Evolutionary conservation across 352 stramenopile genomes (phyloP).

Genomic region (Phytophthora sansomeana): DNA sequence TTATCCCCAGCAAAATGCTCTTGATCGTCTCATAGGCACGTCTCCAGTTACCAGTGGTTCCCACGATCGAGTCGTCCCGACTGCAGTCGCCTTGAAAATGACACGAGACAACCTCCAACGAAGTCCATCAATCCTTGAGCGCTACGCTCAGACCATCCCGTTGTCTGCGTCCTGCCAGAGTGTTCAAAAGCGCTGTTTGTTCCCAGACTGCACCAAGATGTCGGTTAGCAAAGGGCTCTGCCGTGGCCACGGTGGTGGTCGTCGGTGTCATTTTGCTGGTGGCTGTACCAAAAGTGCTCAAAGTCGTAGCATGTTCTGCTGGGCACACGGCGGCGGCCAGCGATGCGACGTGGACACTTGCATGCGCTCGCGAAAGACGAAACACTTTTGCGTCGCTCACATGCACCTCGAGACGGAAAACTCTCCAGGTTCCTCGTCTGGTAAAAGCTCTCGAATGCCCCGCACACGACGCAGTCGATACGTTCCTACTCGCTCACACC

Average conservation of each 20-base stretch:
- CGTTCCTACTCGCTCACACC: slow-evolving; percentile 13
- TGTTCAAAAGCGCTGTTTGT: slow-evolving; percentile 69
- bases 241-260: slow-evolving; percentile 69
- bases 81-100: slow-evolving; percentile 30
- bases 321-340: slow-evolving; percentile 71
- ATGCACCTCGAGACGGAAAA: slow-evolving; percentile 41
- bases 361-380: slow-evolving; percentile 74
- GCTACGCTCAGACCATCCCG: slow-evolving; percentile 48
- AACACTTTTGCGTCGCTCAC: slow-evolving; percentile 72
- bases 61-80: slow-evolving; percentile 18
- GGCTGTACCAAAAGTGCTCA: slow-evolving; percentile 75
- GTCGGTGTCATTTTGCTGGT: slow-evolving; percentile 61
- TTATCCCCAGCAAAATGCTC: slow-evolving; percentile 1
- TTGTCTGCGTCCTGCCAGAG: slow-evolving; percentile 62
- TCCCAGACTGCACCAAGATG: slow-evolving; percentile 68
- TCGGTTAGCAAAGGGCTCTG: slow-evolving; percentile 72
- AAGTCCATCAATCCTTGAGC: slow-evolving; percentile 46
- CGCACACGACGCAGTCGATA: slow-evolving; percentile 28
- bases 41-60: not conserved
- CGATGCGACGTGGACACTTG: slow-evolving; percentile 70
- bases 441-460: slow-evolving; percentile 17
- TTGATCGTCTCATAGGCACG: slow-evolving; percentile 9
- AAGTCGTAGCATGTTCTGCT: slow-evolving; percentile 75
- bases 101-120: slow-evolving; percentile 11
- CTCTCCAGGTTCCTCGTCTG: slow-evolving; percentile 1